Evolutionary conservation across 805 yeast species (phyloP), one percentile per base, ranked within the genome.

Genomic region (Sugiyamaella americana): DNA sequence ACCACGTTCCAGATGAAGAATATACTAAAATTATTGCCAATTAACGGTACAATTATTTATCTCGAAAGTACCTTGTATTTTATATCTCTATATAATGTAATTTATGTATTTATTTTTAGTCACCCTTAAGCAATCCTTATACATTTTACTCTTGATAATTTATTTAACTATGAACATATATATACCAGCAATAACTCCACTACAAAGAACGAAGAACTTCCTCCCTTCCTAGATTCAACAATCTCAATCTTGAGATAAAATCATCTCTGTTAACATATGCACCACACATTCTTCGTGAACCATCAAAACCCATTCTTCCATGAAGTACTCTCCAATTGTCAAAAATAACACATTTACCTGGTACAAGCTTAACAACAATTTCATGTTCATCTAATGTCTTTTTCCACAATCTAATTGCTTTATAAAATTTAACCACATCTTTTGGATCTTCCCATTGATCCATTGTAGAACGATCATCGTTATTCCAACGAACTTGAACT

Each of bases 321-420:
- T 82, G 88, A 62, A 82, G 70, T 18, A 79, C 78, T 55, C 88
- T 63, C 87, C 87, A 82, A 58, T 82, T 82, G 58, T 82, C 87
- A 58, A 82, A 82, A 36, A 82, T 75, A 52, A 82, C 63, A 41
- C 80, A 75, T 55, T 77, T 79, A 2, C 87, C 87, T 0, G 88
- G 87, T 42, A 65, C 67, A 55, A 82, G 68, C 54, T 72, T 79
- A 57, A 78, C 68, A 55, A 72, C 71, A 32, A 75, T 63, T 58
- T 78, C 82, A 55, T 78, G 73, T 38, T 72, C 73, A 50, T 71
- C 68, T 48, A 82, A 72, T 48, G 82, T 67, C 29, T 60, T 61
- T 51, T 74, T 68, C 85, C 86, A 82, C 38, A 69, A 63, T 36
- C 75, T 67, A 45, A 80, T 69, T 2, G 87, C 85, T 44, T 63